A percentile compares a stretch with the other conserved stretches of the same genome.
Evolutionary conservation across 768 basidiomycete species (phyloP).

Genomic region (Gautieria morchelliformis): DNA sequence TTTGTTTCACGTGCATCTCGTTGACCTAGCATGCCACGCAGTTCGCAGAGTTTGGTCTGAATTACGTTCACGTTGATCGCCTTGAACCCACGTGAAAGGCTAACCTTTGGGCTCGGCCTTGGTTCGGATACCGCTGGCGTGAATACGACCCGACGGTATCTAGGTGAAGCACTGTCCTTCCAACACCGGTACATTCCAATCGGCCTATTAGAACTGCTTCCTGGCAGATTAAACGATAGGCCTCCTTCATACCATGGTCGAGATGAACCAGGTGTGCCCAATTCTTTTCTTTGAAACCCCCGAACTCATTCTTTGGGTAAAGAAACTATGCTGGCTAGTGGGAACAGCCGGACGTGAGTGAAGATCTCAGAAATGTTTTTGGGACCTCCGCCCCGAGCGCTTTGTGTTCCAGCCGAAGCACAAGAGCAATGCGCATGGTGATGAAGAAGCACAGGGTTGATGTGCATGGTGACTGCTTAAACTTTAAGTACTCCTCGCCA

Average conservation of each 20-base stretch:
- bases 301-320: background rate
- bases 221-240: conserved; percentile 81
- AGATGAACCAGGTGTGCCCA: conserved; percentile 65
- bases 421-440: conserved; percentile 71
- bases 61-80: conserved; percentile 30
- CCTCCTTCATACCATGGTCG: conserved; percentile 82
- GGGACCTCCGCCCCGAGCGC: conserved; percentile 73
- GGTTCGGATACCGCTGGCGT: conserved; percentile 69
- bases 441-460: conserved; percentile 22
- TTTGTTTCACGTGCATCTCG: background rate
- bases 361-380: conserved; percentile 94
- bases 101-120: conserved; percentile 30
- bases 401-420: conserved; percentile 91
- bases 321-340: conserved; percentile 82
- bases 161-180: conserved; percentile 93
- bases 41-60: conserved; percentile 83
- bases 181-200: conserved; percentile 94
- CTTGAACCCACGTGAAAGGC: background rate
- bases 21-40: conserved; percentile 20
- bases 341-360: conserved; percentile 79
- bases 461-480: too few relatives aligned
- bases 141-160: conserved; percentile 84
- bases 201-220: conserved; percentile 77
- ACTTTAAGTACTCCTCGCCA: too few relatives aligned
- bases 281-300: background rate